Percentiles rank a stretch among this genome's conserved stretches.
phyloP scores from a whole-genome alignment of 225 moss, liverwort and hornwort species.

The Marchantia polymorpha region DNA sequence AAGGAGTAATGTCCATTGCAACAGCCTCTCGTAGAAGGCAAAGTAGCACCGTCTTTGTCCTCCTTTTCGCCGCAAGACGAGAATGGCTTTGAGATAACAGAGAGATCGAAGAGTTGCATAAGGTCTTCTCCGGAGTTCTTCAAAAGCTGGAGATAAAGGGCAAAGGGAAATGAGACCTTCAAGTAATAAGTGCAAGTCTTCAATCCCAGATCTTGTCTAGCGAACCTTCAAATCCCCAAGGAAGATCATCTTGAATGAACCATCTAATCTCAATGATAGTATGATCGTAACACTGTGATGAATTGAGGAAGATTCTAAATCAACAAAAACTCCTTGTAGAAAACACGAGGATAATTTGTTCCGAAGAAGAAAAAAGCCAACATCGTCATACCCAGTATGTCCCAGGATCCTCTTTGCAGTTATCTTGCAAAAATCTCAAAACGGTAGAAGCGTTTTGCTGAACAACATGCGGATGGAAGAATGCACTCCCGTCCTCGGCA shows the following conservation, averaged over 20 bases:
- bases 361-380: no score
- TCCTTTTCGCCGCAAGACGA: conserved; percentile 68
- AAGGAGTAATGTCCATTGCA: conserved; percentile 88
- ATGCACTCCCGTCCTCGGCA: conserved; percentile 80
- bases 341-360: neutral
- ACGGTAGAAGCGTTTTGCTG: conserved; percentile 95
- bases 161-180: neutral
- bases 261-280: neutral
- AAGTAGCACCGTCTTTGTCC: conserved; percentile 54
- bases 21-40: conserved; percentile 65
- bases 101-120: conserved; percentile 92
- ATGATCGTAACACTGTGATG: neutral
- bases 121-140: conserved; percentile 98
- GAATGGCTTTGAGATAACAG: conserved; percentile 80
- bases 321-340: neutral
- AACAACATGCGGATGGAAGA: conserved; percentile 94
- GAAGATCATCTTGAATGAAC: neutral
- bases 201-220: neutral
- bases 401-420: conserved; percentile 98
- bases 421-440: conserved; percentile 84
- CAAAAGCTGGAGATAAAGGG: conserved; percentile 59
- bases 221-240: neutral
- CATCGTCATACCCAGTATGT: conserved; percentile 81
- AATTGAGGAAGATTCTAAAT: neutral
- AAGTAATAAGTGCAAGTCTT: neutral